Evolutionary conservation across 805 yeast genomes (phyloP).

Genomic region (Ascoidea asiatica): DNA sequence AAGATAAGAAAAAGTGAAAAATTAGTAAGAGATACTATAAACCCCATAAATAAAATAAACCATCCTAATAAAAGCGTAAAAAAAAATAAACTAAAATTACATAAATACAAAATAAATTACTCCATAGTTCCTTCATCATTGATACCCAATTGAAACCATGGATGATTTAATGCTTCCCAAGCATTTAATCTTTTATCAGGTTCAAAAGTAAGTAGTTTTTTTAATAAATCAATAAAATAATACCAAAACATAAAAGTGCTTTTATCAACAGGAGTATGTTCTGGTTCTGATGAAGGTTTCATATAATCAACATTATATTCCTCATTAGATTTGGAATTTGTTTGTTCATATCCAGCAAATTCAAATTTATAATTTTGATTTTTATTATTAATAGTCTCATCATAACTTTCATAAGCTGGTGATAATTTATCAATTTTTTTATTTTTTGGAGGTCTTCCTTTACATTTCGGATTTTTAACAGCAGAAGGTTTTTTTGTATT

Average conservation of each 20-base stretch:
- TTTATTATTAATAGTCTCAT: background rate
- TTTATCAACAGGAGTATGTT: conserved; percentile 21
- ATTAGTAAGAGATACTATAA: no score
- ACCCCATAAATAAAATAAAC: no score
- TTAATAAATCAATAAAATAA: conserved; percentile 58
- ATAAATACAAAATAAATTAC: no score
- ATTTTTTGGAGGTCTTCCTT: background rate
- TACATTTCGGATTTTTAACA: background rate
- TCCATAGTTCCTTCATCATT: conserved; percentile 45
- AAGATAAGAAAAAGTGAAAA: no score
- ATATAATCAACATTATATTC: background rate
- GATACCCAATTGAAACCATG: conserved; percentile 62
- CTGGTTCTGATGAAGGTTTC: background rate
- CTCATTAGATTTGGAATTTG: background rate
- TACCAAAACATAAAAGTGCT: conserved; percentile 76
- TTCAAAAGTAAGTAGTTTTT: conserved; percentile 53
- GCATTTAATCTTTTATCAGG: conserved; percentile 66
- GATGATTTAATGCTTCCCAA: conserved; percentile 62
- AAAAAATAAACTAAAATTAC: no score
- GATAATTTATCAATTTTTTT: background rate
- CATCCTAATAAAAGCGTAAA: no score
- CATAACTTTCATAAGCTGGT: background rate
- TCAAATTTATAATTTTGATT: no score
- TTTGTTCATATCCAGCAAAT: no score
- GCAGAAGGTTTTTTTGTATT: background rate